Conservation (phyloP, 768 basidiomycete genomes). For the Amanita rubescens region DNA sequence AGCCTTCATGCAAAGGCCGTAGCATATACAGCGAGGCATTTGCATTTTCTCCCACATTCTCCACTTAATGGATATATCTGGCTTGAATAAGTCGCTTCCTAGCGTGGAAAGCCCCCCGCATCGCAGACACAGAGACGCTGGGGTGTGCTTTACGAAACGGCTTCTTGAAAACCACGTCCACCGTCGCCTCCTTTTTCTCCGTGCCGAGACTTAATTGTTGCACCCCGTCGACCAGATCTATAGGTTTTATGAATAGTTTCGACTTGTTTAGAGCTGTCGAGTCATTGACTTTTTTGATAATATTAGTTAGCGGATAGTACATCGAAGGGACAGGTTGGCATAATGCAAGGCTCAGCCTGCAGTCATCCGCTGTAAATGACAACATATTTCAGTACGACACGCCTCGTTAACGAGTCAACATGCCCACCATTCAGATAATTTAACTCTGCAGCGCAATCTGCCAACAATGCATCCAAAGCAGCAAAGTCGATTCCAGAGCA, state of each 20-base stretch:
- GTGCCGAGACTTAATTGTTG: constrained; percentile 32
- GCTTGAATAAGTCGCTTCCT: constrained; percentile 19
- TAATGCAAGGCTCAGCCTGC: constrained; percentile 46
- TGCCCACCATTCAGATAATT: constrained; percentile 28
- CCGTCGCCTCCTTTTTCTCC: constrained; percentile 29
- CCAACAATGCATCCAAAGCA: constrained; percentile 41
- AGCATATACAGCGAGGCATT: constrained; percentile 59
- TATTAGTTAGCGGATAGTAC: constrained; percentile 31
- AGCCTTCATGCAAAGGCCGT: constrained; percentile 41
- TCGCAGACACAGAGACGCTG: constrained; percentile 44
- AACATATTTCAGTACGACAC: neutral
- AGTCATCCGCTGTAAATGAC: constrained; percentile 37
- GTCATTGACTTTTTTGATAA: constrained; percentile 38
- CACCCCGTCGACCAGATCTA: constrained; percentile 62
- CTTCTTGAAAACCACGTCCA: constrained; percentile 64
- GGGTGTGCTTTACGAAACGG: constrained; percentile 31
- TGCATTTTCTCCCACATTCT: constrained; percentile 59
- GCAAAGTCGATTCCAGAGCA: constrained; percentile 58
- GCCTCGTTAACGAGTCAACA: neutral
- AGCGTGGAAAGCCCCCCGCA: constrained; percentile 56
- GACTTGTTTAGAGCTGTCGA: constrained; percentile 55
- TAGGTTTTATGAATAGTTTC: constrained; percentile 63
- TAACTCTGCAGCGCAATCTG: constrained; percentile 26
- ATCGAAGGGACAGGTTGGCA: constrained; percentile 49
- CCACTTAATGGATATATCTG: constrained; percentile 37